Evolutionary conservation across 2,329 filamentous ascomycete genomes (phyloP).

Genomic region (Colletotrichum lupini): DNA sequence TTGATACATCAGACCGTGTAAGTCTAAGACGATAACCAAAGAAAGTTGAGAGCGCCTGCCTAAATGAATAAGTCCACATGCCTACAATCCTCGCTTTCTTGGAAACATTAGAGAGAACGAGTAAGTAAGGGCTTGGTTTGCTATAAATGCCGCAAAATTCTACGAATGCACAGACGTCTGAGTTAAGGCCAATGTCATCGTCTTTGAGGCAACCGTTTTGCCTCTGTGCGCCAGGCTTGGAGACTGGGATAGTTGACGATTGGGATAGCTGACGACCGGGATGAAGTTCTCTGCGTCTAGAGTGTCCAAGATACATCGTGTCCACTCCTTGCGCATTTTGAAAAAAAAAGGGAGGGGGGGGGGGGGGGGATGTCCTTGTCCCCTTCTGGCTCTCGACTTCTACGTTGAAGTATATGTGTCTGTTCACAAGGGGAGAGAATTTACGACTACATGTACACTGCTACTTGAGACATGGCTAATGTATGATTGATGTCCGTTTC

Average conservation of each 20-base stretch:
- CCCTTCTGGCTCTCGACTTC: not conserved
- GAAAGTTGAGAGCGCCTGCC: no score
- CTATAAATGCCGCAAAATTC: not conserved
- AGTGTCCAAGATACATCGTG: not conserved
- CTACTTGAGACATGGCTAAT: no score
- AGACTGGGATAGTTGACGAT: no score
- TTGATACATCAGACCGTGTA: not conserved
- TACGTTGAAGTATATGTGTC: not conserved
- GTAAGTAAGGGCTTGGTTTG: not conserved
- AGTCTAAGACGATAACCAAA: no score
- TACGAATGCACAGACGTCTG: fast-evolving
- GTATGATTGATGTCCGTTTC: no score
- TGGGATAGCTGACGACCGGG: no score
- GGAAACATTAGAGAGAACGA: no score
- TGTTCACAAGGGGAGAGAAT: not conserved
- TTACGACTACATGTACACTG: not conserved
- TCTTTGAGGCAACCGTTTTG: not conserved
- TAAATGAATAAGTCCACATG: not conserved
- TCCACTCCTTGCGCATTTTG: not conserved
- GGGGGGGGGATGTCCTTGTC: not conserved
- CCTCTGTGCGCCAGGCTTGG: no score
- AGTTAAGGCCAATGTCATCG: not conserved
- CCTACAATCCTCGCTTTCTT: no score
- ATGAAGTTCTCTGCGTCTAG: not conserved
- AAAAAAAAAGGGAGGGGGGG: no score